Base-by-base conservation (phyloP, 2,329 filamentous ascomycete genomes). In the Arachnomyces sp. region DNA sequence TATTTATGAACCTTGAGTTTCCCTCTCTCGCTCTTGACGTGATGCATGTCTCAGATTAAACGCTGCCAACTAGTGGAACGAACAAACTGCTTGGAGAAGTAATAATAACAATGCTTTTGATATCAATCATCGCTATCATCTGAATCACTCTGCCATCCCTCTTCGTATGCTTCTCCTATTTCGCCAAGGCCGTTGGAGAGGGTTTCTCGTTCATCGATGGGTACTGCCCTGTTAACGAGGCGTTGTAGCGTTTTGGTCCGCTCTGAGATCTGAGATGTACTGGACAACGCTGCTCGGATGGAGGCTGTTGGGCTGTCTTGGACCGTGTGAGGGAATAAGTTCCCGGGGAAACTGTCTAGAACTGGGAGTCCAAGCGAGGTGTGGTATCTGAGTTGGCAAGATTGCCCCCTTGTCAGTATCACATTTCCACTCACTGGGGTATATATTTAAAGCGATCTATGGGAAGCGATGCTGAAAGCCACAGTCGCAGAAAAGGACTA, bases 141-240 rank as follows among this genome's bases (percentile, higher is more conserved):
- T 14, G 59, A 63, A 39, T 80, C 86, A 53, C 82, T 87, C 9
- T 79, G 80, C 84, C 86, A 94, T 1, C 87, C 87, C 45, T 92
- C 85, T 50, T 86, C 80, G 59, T 95, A 96, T 44, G 84, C 84
- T 55, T 94, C 89, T 1, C 83, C 82, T 53, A 96, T 80, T 44
- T 84, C 82, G 16, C 83, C 79, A 30, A 98, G 69, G 9, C 83
- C 80, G 55, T 94, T 92, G 34, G 79, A 77, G n/a, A 96, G 69
- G 2, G 72, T 71, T 63, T 98, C 92, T 31, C 90, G 75, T 55
- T 96, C 89, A 44, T 93, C 86, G 2, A 90, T 52, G 0, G 72
- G 70, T 12, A 89, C 70, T 61, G 43, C 71, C 45, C 80, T 74
- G 12, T 74, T 65, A 9, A 83, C 79, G 9, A 82, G 70, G 15